Percentiles rank a stretch among this genome's conserved stretches.
Evolutionary conservation across 352 stramenopile genomes (phyloP).

Genomic region (Aphanomyces euteiches): DNA sequence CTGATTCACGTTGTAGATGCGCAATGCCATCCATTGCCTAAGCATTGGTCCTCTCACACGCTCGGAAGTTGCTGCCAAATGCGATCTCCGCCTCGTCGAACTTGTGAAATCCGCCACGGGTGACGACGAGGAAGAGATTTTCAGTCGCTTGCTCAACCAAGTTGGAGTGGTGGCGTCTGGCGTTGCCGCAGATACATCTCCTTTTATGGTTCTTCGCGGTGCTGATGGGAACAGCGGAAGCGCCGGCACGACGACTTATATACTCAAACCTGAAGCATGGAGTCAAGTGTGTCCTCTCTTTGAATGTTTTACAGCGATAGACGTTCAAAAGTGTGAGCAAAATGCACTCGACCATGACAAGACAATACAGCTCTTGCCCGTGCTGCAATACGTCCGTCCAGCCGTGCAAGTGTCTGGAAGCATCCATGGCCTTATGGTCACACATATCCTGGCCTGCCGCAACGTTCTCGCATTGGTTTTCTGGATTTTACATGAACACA

Average conservation of each 20-base stretch:
- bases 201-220: conserved; percentile 1
- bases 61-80: conserved; percentile 59
- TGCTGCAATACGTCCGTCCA: not conserved
- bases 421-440: not conserved
- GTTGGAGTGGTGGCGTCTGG: conserved; percentile 40
- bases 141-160: conserved; percentile 56
- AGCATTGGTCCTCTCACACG: conserved; percentile 60
- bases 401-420: not conserved
- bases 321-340: conserved; percentile 68
- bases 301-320: conserved; percentile 70
- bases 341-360: conserved; percentile 46
- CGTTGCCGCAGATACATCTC: not conserved
- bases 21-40: conserved; percentile 76
- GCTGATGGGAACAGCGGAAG: not conserved
- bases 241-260: conserved; percentile 40
- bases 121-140: conserved; percentile 75
- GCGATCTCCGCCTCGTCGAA: conserved; percentile 72
- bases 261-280: conserved; percentile 56
- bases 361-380: not conserved
- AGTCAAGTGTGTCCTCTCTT: conserved; percentile 56
- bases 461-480: conserved; percentile 1
- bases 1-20: conserved; percentile 21
- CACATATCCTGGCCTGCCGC: not conserved
- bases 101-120: conserved; percentile 61
- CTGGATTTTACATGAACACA: conserved; percentile 3